phyloP scores from a whole-genome alignment of 257 asterid genomes.

The Nicotiana noctiflora region DNA sequence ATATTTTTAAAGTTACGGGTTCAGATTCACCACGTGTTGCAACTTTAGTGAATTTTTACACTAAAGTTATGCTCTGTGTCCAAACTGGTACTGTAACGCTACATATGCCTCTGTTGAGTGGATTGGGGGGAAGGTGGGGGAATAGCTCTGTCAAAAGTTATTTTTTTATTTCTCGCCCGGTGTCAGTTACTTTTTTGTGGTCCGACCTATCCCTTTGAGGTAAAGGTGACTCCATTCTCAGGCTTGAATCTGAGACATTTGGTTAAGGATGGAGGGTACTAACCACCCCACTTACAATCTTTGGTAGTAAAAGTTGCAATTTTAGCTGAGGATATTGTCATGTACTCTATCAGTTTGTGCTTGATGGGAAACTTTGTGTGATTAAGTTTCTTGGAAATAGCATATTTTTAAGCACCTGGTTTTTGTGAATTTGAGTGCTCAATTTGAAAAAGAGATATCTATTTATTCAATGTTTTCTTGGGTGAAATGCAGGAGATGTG shows the following conservation, averaged over 20 bases:
- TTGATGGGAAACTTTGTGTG: not conserved
- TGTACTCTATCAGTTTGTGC: not conserved
- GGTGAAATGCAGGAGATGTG: slow-evolving; percentile 62
- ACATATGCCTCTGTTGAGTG: too few relatives aligned
- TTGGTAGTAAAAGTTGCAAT: not conserved
- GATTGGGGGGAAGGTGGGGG: not conserved
- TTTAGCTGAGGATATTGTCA: not conserved
- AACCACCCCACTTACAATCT: not conserved
- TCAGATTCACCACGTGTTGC: too few relatives aligned
- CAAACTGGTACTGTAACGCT: too few relatives aligned
- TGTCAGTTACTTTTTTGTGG: too few relatives aligned
- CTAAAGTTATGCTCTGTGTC: too few relatives aligned
- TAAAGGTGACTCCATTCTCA: not conserved
- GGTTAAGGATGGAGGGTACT: not conserved
- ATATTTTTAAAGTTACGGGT: too few relatives aligned
- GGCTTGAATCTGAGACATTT: not conserved
- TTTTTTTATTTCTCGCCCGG: too few relatives aligned
- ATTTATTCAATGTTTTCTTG: not conserved
- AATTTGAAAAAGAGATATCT: not conserved
- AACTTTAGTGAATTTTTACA: too few relatives aligned
- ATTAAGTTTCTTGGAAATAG: too few relatives aligned
- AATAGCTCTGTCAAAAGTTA: not conserved
- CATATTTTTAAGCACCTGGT: not conserved
- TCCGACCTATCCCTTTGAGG: not conserved
- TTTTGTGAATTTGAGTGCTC: not conserved